Evolutionary conservation across 78 protist species (phyloP).

Genomic region (Salpingoeca rosetta): DNA sequence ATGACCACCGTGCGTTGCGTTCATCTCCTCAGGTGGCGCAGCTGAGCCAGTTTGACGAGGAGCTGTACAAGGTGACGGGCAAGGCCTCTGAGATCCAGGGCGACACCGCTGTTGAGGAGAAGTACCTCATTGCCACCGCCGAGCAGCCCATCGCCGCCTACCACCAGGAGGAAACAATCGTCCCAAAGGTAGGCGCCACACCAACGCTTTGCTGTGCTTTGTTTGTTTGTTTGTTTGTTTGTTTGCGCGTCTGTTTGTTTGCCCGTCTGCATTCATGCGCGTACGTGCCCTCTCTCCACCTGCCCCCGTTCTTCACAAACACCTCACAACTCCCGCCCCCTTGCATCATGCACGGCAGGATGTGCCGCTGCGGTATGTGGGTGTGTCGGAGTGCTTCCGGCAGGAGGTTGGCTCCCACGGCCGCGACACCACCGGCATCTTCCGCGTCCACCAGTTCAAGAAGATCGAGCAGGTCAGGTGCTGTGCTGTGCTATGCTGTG

Average conservation of each 20-base stretch:
- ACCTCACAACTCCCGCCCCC: too few species aligned
- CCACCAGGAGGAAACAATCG: conserved; percentile 73
- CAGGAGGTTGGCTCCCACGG: conserved; percentile 98
- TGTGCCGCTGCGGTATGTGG: conserved; percentile 87
- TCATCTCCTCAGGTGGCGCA: too few species aligned
- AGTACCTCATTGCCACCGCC: conserved; percentile 97
- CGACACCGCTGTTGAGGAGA: conserved; percentile 73
- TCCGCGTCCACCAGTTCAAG: conserved; percentile 98
- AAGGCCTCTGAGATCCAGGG: conserved; percentile 2
- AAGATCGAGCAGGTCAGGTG: conserved; percentile 99
- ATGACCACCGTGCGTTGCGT: too few species aligned
- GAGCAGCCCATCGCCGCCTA: conserved; percentile 98
- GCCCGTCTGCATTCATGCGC: too few species aligned
- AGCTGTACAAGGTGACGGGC: conserved; percentile 90
- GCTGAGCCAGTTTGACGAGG: conserved; percentile 96
- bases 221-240: too few species aligned
- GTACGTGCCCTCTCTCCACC: too few species aligned
- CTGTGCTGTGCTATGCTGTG: too few species aligned
- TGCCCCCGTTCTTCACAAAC: too few species aligned
- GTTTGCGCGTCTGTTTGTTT: too few species aligned
- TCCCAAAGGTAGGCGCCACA: conserved; percentile 46
- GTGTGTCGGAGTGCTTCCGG: conserved; percentile 97
- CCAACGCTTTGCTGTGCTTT: too few species aligned
- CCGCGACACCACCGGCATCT: conserved; percentile 94
- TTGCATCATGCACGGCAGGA: too few species aligned